Evolutionary conservation across 2,329 filamentous ascomycete species (phyloP), one percentile per base, ranked within the genome.

Genomic region (Fusarium robinianum): DNA sequence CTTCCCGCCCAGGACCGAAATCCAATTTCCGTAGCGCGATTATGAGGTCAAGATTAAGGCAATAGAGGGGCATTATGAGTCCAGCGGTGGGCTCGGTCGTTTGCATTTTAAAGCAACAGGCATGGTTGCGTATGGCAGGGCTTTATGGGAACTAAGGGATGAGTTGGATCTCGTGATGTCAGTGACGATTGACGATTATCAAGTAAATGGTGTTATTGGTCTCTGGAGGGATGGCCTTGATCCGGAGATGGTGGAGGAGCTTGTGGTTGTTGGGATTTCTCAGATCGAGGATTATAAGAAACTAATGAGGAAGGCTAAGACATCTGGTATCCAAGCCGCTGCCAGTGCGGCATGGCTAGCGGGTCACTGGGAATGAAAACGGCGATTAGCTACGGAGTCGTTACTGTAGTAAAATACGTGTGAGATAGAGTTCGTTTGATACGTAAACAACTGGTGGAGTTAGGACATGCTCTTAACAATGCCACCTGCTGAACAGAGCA

Each of bases 81-180:
- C 29, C 10, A 27, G 30, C 7, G 30, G 39, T 12, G 39, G 30
- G 14, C 29, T 41, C 12, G 39, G 39, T 9, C 15, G 14, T 21
- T 27, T 41, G 30, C 30, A 22, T 12, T 41, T 29, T 29, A 41
- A 41, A 35, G 6, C 23, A 27, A 41, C 39, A 12, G 39, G 39
- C 17, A 41, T 41, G 39, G 23, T 41, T 12, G 15, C 39, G 7
- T 35, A 35, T 8, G 39, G 39, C 39, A 33, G 23, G 39, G 39
- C 39, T 35, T 41, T 30, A 10, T 41, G 39, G 39, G 39, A 41
- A 18, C 21, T 41, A 12, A 41, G 39, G 23, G 12, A 34, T n/a
- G 29, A 41, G 30, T 27, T 23, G 5, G 17, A 27, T 14, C 17
- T 41, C 19, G 39, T 41, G 5, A n/a, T 41, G 39, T 41, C 39